Evolutionary conservation across 352 stramenopile genomes (phyloP).

Genomic region (Phytophthora syringae): DNA sequence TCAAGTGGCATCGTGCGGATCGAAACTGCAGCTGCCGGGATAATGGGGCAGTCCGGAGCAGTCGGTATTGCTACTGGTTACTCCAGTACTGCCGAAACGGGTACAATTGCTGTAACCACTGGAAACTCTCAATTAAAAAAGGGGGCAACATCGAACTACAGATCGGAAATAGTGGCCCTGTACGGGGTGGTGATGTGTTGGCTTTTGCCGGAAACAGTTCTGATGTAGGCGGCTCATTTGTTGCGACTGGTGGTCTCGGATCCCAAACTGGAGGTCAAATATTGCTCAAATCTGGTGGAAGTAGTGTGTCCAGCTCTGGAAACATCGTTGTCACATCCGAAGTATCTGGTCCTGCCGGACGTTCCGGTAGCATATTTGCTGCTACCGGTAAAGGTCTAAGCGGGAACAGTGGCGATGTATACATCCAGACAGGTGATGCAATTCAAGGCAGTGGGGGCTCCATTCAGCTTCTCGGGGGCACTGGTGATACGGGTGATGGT

Average conservation of each 20-base stretch:
- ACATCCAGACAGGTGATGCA: slow-evolving; percentile 37
- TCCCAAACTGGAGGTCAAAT: slow-evolving; percentile 35
- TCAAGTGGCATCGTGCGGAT: slow-evolving; percentile 34
- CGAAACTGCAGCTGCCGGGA: slow-evolving; percentile 16
- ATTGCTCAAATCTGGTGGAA: slow-evolving; percentile 28
- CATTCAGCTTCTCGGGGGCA: slow-evolving; percentile 30
- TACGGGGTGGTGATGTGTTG: slow-evolving; percentile 29
- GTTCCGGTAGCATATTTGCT: slow-evolving; percentile 25
- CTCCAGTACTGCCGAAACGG: slow-evolving; percentile 20
- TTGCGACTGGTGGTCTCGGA: slow-evolving; percentile 24
- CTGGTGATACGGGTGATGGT: slow-evolving; percentile 29
- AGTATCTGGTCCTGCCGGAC: slow-evolving; percentile 22
- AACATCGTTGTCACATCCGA: slow-evolving; percentile 21
- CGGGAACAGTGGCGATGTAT: slow-evolving; percentile 32
- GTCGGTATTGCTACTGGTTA: slow-evolving; percentile 26
- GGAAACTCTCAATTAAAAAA: slow-evolving; percentile 28
- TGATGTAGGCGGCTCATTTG: slow-evolving; percentile 29
- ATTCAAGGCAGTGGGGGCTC: slow-evolving; percentile 33
- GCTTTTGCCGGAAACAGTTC: slow-evolving; percentile 32
- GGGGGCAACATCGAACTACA: slow-evolving; percentile 26
- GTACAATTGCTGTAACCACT: slow-evolving; percentile 29
- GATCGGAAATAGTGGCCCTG: slow-evolving; percentile 25
- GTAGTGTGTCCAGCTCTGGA: slow-evolving; percentile 29
- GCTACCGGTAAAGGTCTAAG: slow-evolving; percentile 27
- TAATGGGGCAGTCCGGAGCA: slow-evolving; percentile 28